Evolutionary conservation across 345 rosid species (phyloP), one percentile per base, ranked within the genome.

Genomic region (Turritis glabra): DNA sequence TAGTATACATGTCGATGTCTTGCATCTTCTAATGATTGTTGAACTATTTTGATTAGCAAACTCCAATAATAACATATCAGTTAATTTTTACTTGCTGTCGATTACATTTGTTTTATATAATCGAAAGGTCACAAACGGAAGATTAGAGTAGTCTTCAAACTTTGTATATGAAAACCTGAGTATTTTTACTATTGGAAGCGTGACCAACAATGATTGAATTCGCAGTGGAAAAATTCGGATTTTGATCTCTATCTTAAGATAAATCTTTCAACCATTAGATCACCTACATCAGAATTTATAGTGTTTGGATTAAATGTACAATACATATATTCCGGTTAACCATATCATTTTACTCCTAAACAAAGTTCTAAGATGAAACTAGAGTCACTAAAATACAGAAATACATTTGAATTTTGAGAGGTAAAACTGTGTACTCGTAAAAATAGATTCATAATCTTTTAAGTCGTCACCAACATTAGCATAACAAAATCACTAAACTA

Each of bases 391-490:
- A 15, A 23, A n/a, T 7, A 44, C 43, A 23, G 2, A 58, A 33
- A 32, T 46, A n/a, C 2, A 22, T n/a, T 47, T 47, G 19, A 40
- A 2, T 26, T 22, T 37, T 40, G 60, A 40, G 50, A 27, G 60
- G 37, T 35, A 35, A 7, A 35, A 13, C 0, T 71, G 67, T 59
- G 48, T 48, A 21, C 21, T 8, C 18, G 29, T 60, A 25, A 13
- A 13, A 13, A 41, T 15, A 6, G 7, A 26, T 46, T 64, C 3
- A 46, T 17, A 2, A 64, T 46, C n/a, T 41, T 8, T 14, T 19
- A 23, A 41, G 65, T 54, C 62, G 27, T 43, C 65, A 54, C 72
- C 77, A 74, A 26, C 58, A 73, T 55, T 18, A 33, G 46, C 30
- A 15, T 73, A 32, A 13, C 10, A 44, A 65, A 55, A 17, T 55